phyloP scores from a whole-genome alignment of 2,329 filamentous ascomycete genomes.

The Monilinia fructicola region DNA sequence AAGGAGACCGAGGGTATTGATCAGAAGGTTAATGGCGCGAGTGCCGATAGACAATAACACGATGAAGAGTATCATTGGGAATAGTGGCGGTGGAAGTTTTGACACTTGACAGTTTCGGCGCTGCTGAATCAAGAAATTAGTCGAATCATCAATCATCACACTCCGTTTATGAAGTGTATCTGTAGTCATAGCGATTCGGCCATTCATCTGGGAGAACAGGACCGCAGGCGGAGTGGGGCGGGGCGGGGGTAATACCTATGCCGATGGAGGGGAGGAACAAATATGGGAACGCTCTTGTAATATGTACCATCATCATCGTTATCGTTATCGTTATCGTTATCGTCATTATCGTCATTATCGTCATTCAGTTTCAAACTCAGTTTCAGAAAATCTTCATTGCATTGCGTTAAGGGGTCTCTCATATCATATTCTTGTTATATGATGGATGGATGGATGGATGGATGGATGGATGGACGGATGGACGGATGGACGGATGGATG shows the following conservation, averaged over 20 bases:
- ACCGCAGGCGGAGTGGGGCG: not conserved
- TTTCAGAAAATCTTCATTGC: not conserved
- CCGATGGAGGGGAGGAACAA: not conserved
- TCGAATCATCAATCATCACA: not conserved
- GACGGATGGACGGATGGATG: too few species aligned
- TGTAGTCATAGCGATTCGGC: too few species aligned
- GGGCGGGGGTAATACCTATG: not conserved
- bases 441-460: too few species aligned
- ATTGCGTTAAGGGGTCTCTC: not conserved
- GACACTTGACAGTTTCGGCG: not conserved
- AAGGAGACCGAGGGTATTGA: not conserved
- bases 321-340: not conserved
- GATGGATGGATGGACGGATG: too few species aligned
- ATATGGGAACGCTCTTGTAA: not conserved
- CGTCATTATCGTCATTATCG: not conserved
- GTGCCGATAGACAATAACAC: not conserved
- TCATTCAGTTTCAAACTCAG: not conserved
- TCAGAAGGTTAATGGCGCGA: slow-evolving; percentile 1
- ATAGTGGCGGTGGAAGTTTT: not conserved
- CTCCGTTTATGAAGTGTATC: too few species aligned
- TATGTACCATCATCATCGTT: not conserved
- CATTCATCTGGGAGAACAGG: too few species aligned
- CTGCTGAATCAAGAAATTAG: not conserved
- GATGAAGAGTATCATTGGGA: not conserved
- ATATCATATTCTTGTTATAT: not conserved